A percentile compares a stretch with the other conserved stretches of the same genome.
These are phyloP conservation scores for Phragmites australis DNA, from an alignment of 176 grass and related monocot species.

Conservation along the genomic window DNA sequence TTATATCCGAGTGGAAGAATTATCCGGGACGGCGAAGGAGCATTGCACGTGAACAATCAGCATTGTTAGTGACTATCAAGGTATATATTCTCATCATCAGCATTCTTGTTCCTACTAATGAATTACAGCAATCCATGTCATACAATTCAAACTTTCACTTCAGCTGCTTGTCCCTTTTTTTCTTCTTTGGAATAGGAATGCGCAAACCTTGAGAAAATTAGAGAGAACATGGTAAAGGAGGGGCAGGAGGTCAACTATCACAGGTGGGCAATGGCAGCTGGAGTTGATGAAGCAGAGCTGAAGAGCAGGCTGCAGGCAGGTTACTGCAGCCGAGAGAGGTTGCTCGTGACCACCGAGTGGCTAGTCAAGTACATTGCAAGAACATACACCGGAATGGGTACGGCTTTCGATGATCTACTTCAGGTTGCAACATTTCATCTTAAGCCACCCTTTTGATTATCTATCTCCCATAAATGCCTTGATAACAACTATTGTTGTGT, in stretches of 20 bases:
- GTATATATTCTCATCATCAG: slow-evolving; percentile 35
- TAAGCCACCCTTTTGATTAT: neutral
- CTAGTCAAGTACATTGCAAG: slow-evolving; percentile 73
- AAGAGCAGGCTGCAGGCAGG: slow-evolving; percentile 56
- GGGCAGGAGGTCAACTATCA: slow-evolving; percentile 47
- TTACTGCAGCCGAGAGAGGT: slow-evolving; percentile 61
- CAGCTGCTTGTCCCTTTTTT: neutral
- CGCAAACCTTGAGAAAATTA: slow-evolving; percentile 69
- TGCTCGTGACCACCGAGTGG: slow-evolving; percentile 65
- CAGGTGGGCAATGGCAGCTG: slow-evolving; percentile 76
- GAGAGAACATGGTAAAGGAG: slow-evolving; percentile 54
- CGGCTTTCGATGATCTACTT: slow-evolving; percentile 77
- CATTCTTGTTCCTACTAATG: neutral
- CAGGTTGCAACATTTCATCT: slow-evolving; percentile 53
- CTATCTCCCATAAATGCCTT: neutral
- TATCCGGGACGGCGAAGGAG: slow-evolving; percentile 34
- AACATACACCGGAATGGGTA: slow-evolving; percentile 70
- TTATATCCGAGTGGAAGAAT: slow-evolving; percentile 55
- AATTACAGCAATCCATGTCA: slow-evolving; percentile 6
- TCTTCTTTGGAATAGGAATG: slow-evolving; percentile 44
- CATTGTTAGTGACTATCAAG: slow-evolving; percentile 71
- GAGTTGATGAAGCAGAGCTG: slow-evolving; percentile 55
- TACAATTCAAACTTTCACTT: slow-evolving; percentile 19
- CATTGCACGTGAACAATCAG: slow-evolving; percentile 59
- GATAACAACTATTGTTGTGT: neutral